These are phyloP conservation scores for Rosa lucieae DNA, from an alignment of 306 rosid genomes.

Conservation along the genomic window DNA sequence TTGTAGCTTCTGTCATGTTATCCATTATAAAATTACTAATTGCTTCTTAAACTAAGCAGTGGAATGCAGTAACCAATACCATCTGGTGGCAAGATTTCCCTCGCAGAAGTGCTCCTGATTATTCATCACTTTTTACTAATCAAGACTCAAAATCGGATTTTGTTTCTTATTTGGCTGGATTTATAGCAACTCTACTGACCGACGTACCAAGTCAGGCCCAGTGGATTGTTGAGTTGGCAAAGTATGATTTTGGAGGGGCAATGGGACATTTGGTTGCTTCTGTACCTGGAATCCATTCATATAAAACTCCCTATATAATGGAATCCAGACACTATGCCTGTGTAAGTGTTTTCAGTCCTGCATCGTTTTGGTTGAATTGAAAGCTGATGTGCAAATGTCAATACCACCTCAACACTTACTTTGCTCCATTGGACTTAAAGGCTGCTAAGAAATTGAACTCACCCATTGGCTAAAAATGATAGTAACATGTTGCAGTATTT, in stretches of 20 bases:
- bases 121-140: slow-evolving; percentile 58
- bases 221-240: slow-evolving; percentile 66
- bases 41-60: slow-evolving; percentile 43
- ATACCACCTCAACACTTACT: neutral
- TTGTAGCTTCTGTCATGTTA: neutral
- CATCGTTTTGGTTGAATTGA: slow-evolving; percentile 11
- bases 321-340: slow-evolving; percentile 30
- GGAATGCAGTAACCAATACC: slow-evolving; percentile 77
- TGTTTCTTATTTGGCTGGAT: slow-evolving; percentile 79
- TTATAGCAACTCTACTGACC: slow-evolving; percentile 70
- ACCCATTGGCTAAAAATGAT: neutral
- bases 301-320: slow-evolving; percentile 38
- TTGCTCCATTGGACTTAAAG: slow-evolving; percentile 15
- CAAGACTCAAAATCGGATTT: slow-evolving; percentile 55
- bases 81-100: slow-evolving; percentile 96
- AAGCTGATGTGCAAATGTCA: slow-evolving; percentile 17
- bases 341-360: slow-evolving; percentile 38
- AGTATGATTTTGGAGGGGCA: slow-evolving; percentile 73
- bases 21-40: neutral
- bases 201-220: slow-evolving; percentile 72
- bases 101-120: slow-evolving; percentile 39
- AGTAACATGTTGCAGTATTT: neutral
- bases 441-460: neutral
- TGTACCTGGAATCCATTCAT: slow-evolving; percentile 68
- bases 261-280: slow-evolving; percentile 73